Evolutionary conservation across 1,139 yeast species (phyloP).

Genomic region (Sugiyamaella neomexicana): DNA sequence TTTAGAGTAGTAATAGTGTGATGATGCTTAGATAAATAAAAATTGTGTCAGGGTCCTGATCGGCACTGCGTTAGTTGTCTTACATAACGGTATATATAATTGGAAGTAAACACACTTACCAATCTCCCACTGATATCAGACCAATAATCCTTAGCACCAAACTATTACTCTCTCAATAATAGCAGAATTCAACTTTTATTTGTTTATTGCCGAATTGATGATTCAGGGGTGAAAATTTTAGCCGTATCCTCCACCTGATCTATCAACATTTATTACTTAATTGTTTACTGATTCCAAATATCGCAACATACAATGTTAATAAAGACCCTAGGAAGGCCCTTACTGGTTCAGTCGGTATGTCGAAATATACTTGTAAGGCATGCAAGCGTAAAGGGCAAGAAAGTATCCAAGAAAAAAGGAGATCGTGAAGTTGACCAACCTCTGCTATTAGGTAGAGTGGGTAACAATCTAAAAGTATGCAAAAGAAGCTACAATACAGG

Average conservation of each 20-base stretch:
- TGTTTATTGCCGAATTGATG: not conserved
- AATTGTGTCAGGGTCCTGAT: not conserved
- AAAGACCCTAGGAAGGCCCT: not conserved
- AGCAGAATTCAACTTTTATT: too few relatives aligned
- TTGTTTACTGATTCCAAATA: not conserved
- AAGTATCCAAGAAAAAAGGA: constrained; percentile 9
- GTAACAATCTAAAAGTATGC: constrained; percentile 71
- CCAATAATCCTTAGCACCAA: too few relatives aligned
- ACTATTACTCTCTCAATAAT: too few relatives aligned
- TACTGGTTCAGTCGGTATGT: not conserved
- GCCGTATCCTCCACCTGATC: not conserved
- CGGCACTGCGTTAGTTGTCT: too few relatives aligned
- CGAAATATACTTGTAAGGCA: not conserved
- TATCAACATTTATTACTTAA: not conserved
- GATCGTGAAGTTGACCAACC: constrained; percentile 4
- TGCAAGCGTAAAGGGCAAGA: constrained; percentile 9
- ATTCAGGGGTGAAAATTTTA: constrained; percentile 1
- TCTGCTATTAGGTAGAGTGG: constrained; percentile 30
- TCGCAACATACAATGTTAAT: not conserved
- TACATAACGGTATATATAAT: too few relatives aligned
- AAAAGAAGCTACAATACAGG: not conserved
- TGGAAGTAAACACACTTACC: too few relatives aligned
- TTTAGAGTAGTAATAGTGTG: not conserved
- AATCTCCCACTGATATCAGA: too few relatives aligned
- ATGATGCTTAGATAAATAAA: too few relatives aligned